Conservation (phyloP, 208 protist species). For the Crithidia fasciculata region DNA sequence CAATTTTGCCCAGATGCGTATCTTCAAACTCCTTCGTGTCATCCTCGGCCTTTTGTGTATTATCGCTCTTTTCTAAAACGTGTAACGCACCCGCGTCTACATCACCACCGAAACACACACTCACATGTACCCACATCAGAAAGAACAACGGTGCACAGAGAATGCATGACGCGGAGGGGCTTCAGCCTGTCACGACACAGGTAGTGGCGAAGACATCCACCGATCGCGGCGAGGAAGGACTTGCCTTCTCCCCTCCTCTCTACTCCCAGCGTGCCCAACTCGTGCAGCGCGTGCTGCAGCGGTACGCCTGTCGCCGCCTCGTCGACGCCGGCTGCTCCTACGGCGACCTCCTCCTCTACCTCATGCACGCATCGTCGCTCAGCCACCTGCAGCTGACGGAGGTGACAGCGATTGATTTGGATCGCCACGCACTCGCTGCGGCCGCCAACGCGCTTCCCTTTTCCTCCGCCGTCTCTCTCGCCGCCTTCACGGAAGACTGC, state of each 20-base stretch:
- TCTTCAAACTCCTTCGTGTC: too few relatives aligned
- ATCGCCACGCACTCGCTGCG: slow-evolving; percentile 17
- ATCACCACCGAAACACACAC: too few relatives aligned
- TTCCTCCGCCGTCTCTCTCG: not conserved
- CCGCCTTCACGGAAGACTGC: slow-evolving; percentile 31
- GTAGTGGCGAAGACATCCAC: too few relatives aligned
- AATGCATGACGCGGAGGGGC: too few relatives aligned
- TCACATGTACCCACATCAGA: too few relatives aligned
- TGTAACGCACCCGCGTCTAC: too few relatives aligned
- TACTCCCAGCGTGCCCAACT: slow-evolving; percentile 55
- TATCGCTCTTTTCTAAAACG: too few relatives aligned
- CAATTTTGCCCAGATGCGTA: too few relatives aligned
- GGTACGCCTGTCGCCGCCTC: slow-evolving; percentile 35
- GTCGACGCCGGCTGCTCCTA: slow-evolving; percentile 60
- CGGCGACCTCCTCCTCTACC: slow-evolving; percentile 38
- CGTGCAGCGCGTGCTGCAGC: slow-evolving; percentile 21
- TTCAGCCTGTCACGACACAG: too few relatives aligned
- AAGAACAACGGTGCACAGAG: too few relatives aligned
- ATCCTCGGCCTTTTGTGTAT: too few relatives aligned
- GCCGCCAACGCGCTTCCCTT: slow-evolving; percentile 16
- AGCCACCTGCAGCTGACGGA: slow-evolving; percentile 27
- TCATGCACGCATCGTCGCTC: slow-evolving; percentile 27
- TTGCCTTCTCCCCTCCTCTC: slow-evolving; percentile 45
- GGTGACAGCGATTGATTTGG: slow-evolving; percentile 47
- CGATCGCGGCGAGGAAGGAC: slow-evolving; percentile 1